These are phyloP conservation scores for Penicillium sp. DNA, from an alignment of 2,329 filamentous ascomycete genomes.

Conservation along the genomic window DNA sequence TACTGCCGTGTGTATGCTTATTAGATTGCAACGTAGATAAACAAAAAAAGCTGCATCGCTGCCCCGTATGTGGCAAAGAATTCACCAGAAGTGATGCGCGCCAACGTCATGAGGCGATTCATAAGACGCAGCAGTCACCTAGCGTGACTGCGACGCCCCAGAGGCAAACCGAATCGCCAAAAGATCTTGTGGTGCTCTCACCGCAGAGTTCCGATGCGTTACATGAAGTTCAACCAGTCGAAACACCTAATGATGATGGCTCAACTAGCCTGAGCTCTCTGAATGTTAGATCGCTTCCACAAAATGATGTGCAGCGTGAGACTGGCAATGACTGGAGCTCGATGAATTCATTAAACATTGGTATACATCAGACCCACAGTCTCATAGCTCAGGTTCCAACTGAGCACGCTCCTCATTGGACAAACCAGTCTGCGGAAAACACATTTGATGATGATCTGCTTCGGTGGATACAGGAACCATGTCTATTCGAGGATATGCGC, in stretches of 20 bases:
- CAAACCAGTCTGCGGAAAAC: not conserved
- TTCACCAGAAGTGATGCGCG: not conserved
- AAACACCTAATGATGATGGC: not conserved
- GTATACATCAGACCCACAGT: not conserved
- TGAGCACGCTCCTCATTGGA: not conserved
- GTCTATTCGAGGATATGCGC: not conserved
- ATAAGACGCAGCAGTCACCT: not conserved
- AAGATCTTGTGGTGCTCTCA: not conserved
- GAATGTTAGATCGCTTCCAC: not conserved
- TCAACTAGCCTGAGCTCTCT: not conserved
- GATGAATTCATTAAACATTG: not conserved
- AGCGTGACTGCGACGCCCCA: not conserved
- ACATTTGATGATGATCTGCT: not conserved
- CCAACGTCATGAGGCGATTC: not conserved
- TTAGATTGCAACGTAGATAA: not conserved
- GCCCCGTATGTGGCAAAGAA: not conserved
- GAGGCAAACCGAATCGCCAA: not conserved
- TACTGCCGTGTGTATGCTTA: not conserved
- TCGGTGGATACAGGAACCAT: not conserved
- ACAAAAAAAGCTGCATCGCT: not conserved
- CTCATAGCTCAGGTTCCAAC: not conserved
- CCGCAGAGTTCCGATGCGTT: not conserved
- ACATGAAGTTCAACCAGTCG: not conserved
- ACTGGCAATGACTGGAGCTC: not conserved
- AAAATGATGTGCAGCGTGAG: not conserved